A percentile compares a stretch with the other conserved stretches of the same genome.
Conservation (phyloP, 129 eudicot species). For the Apium graveolens region DNA sequence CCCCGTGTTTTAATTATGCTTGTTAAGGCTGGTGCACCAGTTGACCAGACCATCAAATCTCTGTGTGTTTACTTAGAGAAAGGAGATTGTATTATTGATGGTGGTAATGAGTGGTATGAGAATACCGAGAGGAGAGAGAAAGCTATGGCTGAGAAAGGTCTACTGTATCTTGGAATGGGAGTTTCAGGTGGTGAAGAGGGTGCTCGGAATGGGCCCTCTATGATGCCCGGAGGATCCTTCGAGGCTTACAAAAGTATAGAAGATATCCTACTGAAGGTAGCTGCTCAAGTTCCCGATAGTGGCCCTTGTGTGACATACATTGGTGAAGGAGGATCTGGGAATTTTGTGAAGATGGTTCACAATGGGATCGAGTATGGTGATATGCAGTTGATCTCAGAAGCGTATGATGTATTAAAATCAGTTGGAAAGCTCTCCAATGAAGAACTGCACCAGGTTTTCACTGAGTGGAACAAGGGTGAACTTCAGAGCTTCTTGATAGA, state of each 20-base stretch:
- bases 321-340: conserved; percentile 64
- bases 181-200: conserved; percentile 82
- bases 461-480: conserved; percentile 71
- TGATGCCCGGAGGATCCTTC: conserved; percentile 74
- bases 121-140: conserved; percentile 71
- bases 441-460: conserved; percentile 43
- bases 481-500: conserved; percentile 55
- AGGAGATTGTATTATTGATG: conserved; percentile 65
- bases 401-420: conserved; percentile 64
- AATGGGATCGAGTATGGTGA: conserved; percentile 71
- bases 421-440: conserved; percentile 63
- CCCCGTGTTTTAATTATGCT: conserved; percentile 70
- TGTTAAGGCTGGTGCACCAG: conserved; percentile 70
- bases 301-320: conserved; percentile 68
- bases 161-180: conserved; percentile 70
- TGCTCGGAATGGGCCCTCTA: conserved; percentile 58
- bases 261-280: conserved; percentile 59
- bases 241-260: conserved; percentile 59
- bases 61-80: conserved; percentile 59
- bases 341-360: conserved; percentile 64
- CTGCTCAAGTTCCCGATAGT: conserved; percentile 64
- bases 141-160: conserved; percentile 46
- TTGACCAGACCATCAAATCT: conserved; percentile 62
- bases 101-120: conserved; percentile 76
- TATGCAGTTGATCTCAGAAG: conserved; percentile 66